Evolutionary conservation across 805 yeast genomes (phyloP), one percentile per base, ranked within the genome.

Genomic region (Komagataella pastoris): DNA sequence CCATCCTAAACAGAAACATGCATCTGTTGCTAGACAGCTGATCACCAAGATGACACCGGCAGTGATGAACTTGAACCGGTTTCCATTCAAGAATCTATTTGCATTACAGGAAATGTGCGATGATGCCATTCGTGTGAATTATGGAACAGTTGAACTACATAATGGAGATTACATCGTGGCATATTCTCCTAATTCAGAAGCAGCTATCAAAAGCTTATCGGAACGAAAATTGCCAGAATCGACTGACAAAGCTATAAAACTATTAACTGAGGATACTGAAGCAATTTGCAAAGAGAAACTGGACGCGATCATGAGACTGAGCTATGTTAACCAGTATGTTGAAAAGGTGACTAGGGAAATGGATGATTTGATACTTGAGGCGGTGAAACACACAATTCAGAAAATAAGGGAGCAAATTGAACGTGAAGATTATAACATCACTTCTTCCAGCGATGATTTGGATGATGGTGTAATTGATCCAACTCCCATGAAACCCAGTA

Each of bases 271-370:
- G 17, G 96, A 89, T 59, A 85, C 96, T 0, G 77, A 80, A 54
- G 61, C 61, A 0, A 59, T 84, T 21, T 80, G 83, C 0, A 72
- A 72, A 49, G 78, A 76, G 17, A 90, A 90, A 63, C 73, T 87
- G 2, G 88, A 83, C 50, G 74, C 86, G 0, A 74, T 88, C 17
- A 70, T 79, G 17, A 71, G 97, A 59, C 71, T 86, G 51, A 82
- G 87, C 12, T 85, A 89, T 54, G 78, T 88, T 2, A 70, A 87
- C 54, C 79, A 83, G 52, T 88, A 84, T 62, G 81, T 86, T 18
- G 84, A 84, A 56, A 83, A 80, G 58, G 80, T 89, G 49, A 85
- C 87, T 51, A 77, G 75, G 50, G 96, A 90, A 64, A 85, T 88
- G 3, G 93, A 88, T 60, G 73, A 66, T 18, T 68, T 81, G 59